Conservation (phyloP, 805 yeast species). For the Scheffersomyces ergatensis region DNA sequence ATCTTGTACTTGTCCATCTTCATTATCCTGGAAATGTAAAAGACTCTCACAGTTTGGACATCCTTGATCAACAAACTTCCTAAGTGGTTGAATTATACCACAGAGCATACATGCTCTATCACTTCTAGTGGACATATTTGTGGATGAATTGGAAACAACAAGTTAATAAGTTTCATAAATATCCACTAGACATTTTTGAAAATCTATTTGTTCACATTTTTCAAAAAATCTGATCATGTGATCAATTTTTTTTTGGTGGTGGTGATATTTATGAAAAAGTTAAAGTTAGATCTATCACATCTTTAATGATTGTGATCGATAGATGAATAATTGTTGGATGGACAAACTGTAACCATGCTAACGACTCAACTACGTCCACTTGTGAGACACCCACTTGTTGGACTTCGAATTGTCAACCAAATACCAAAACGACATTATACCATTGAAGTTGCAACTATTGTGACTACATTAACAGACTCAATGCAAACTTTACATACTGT, state of each 20-base stretch:
- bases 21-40: constrained; percentile 70
- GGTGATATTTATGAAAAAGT: too few species aligned
- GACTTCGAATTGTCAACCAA: too few species aligned
- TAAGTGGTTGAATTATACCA: constrained; percentile 83
- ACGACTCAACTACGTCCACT: too few species aligned
- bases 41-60: constrained; percentile 97
- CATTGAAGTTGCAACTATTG: constrained; percentile 29
- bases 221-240: too few species aligned
- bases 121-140: constrained; percentile 50
- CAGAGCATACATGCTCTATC: constrained; percentile 98
- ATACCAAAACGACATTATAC: constrained; percentile 18
- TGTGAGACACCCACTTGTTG: too few species aligned
- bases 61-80: constrained; percentile 73
- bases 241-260: too few species aligned
- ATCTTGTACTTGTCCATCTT: constrained; percentile 80
- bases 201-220: too few species aligned
- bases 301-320: too few species aligned
- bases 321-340: too few species aligned
- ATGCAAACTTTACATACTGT: constrained; percentile 49
- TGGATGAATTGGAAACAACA: not conserved
- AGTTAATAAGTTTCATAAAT: not conserved
- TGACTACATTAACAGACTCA: constrained; percentile 31
- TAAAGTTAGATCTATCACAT: too few species aligned
- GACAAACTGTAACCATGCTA: too few species aligned
- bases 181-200: too few species aligned